Evolutionary conservation across 768 basidiomycete species (phyloP).

Genomic region (Holtermannia corniformis): DNA sequence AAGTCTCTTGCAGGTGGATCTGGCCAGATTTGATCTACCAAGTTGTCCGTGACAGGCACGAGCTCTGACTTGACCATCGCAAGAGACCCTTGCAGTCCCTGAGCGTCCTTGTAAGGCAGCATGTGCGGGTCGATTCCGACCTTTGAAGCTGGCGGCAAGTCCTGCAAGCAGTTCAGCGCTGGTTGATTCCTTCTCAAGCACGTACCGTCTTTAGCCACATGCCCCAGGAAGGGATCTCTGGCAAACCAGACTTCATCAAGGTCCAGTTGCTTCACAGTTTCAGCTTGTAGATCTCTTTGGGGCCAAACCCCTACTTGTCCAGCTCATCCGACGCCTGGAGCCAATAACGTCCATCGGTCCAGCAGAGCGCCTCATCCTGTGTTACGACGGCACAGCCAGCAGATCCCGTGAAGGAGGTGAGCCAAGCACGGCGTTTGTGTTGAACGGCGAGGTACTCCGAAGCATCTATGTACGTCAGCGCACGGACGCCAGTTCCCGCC

Average conservation of each 20-base stretch:
- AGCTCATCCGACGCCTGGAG: slow-evolving; percentile 85
- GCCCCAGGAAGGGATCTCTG: slow-evolving; percentile 47
- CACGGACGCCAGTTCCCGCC: not conserved
- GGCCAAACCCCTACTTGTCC: slow-evolving; percentile 52
- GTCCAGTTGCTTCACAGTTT: slow-evolving; percentile 65
- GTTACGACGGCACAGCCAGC: slow-evolving; percentile 84
- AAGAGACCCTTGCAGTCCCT: slow-evolving; percentile 53
- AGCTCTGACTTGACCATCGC: slow-evolving; percentile 49
- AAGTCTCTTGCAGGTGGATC: slow-evolving; percentile 61
- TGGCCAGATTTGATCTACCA: slow-evolving; percentile 47
- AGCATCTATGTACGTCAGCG: slow-evolving; percentile 49
- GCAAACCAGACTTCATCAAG: slow-evolving; percentile 82
- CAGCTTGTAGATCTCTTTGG: slow-evolving; percentile 1
- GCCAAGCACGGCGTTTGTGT: slow-evolving; percentile 74
- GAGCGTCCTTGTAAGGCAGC: slow-evolving; percentile 53
- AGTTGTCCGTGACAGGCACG: slow-evolving; percentile 58
- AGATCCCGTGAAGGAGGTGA: slow-evolving; percentile 89
- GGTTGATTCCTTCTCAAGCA: slow-evolving; percentile 39
- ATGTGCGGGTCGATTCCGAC: slow-evolving; percentile 68
- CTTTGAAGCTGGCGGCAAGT: slow-evolving; percentile 53
- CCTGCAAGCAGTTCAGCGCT: slow-evolving; percentile 43
- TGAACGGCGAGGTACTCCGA: slow-evolving; percentile 82
- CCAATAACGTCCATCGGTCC: slow-evolving; percentile 94
- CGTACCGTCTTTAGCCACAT: slow-evolving; percentile 18
- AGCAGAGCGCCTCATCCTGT: slow-evolving; percentile 60